Evolutionary conservation across 352 stramenopile genomes (phyloP).

Genomic region (Plasmopara halstedii): DNA sequence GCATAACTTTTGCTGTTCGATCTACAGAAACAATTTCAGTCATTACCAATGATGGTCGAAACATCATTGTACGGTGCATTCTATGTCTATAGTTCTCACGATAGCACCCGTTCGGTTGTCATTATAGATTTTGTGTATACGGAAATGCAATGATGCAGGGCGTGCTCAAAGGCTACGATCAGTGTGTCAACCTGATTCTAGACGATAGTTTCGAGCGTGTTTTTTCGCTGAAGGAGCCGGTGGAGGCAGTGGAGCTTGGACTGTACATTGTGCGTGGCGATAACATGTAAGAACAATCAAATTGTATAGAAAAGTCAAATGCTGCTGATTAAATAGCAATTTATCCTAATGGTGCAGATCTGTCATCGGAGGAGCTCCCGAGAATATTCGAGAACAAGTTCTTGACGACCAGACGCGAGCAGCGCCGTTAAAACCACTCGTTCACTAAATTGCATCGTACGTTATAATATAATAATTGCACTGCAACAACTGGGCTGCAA

Average conservation of each 20-base stretch:
- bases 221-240: constrained; percentile 85
- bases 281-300: constrained; percentile 75
- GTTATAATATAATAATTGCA: constrained; percentile 19
- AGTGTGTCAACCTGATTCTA: constrained; percentile 90
- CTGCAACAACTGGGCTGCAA: not conserved
- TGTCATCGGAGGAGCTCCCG: constrained; percentile 79
- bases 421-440: constrained; percentile 85
- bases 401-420: constrained; percentile 85
- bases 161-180: constrained; percentile 88
- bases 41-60: constrained; percentile 92
- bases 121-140: constrained; percentile 1
- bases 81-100: not conserved
- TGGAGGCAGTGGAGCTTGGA: constrained; percentile 86
- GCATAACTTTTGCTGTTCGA: constrained; percentile 1
- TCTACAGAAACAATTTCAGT: constrained; percentile 84
- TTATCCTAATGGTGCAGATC: constrained; percentile 33
- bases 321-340: not conserved
- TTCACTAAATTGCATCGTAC: constrained; percentile 68
- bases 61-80: constrained; percentile 82
- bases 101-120: not conserved
- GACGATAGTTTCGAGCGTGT: constrained; percentile 92
- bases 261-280: constrained; percentile 92
- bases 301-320: not conserved
- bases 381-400: constrained; percentile 84
- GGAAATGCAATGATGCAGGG: constrained; percentile 29